These are phyloP conservation scores for Cupressus sempervirens DNA, from an alignment of 75 land plant species.

Conservation along the genomic window DNA sequence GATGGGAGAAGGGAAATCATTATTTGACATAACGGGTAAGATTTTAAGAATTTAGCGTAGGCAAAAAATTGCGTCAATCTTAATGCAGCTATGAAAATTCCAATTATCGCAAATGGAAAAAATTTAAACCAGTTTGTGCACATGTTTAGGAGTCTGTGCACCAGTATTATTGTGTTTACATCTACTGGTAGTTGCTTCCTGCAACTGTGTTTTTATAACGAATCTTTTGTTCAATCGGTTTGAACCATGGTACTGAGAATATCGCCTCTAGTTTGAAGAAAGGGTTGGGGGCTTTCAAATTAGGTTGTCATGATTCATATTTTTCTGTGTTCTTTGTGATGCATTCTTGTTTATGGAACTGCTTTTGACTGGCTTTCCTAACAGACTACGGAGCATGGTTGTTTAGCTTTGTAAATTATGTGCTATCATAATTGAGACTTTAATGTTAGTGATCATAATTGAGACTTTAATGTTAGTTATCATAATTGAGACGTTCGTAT, in stretches of 20 bases:
- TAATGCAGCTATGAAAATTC: background rate
- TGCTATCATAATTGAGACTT: background rate
- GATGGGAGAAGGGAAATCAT: background rate
- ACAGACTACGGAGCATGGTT: background rate
- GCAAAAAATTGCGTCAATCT: background rate
- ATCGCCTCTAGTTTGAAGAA: background rate
- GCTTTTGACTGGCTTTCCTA: background rate
- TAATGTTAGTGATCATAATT: too few species aligned
- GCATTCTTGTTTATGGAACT: background rate
- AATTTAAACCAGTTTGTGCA: background rate
- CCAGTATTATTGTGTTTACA: background rate
- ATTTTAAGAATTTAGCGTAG: background rate
- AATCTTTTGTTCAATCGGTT: background rate
- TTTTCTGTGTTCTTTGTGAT: background rate
- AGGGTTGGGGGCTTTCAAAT: too few species aligned
- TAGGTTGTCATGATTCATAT: too few species aligned
- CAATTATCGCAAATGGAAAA: background rate
- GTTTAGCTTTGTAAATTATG: background rate
- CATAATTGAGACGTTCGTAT: background rate
- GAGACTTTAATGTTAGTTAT: too few species aligned
- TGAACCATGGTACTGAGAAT: background rate
- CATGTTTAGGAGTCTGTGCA: background rate
- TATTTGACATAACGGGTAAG: background rate
- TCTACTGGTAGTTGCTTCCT: background rate
- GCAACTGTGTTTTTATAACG: background rate